A percentile compares a stretch with the other conserved stretches of the same genome.
These are phyloP conservation scores for Physocladia obscura DNA, from an alignment of 192 early-diverging fungal genomes.

Conservation along the genomic window DNA sequence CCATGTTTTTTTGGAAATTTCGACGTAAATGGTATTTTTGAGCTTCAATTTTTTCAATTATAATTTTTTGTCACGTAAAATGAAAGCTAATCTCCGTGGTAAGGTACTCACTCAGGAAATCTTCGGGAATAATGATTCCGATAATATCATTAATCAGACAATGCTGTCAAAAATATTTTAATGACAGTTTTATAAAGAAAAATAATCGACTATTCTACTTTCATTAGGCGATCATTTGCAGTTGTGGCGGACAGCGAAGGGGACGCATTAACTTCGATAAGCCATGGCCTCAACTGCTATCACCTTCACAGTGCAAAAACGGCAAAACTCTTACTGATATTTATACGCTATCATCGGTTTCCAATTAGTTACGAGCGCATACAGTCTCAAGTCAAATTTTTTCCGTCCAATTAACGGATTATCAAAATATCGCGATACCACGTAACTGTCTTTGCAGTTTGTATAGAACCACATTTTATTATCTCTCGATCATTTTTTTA, in stretches of 20 bases:
- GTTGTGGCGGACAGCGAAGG: slow-evolving; percentile 57
- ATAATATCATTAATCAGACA: slow-evolving; percentile 57
- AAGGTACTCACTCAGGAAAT: slow-evolving; percentile 57
- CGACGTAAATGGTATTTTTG: too few species aligned
- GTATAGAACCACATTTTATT: slow-evolving; percentile 59
- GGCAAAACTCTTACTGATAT: slow-evolving; percentile 51
- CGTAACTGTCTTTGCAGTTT: slow-evolving; percentile 58
- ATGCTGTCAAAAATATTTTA: slow-evolving; percentile 37
- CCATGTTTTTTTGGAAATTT: too few species aligned
- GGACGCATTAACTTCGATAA: slow-evolving; percentile 62
- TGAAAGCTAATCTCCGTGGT: too few species aligned
- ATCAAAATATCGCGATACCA: slow-evolving; percentile 57
- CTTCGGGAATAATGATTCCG: slow-evolving; percentile 54
- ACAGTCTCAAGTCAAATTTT: slow-evolving; percentile 59
- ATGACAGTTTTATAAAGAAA: neutral
- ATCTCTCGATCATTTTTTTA: slow-evolving; percentile 61
- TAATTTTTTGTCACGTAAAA: too few species aligned
- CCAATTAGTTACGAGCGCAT: slow-evolving; percentile 60
- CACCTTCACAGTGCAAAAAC: slow-evolving; percentile 45
- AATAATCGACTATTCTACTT: slow-evolving; percentile 24
- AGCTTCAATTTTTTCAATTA: too few species aligned
- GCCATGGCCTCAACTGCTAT: slow-evolving; percentile 49
- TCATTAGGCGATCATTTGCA: slow-evolving; percentile 50
- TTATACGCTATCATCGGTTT: slow-evolving; percentile 57
- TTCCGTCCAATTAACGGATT: slow-evolving; percentile 60